Percentiles rank a stretch among this genome's conserved stretches.
phyloP scores from a whole-genome alignment of 2,329 filamentous ascomycete genomes.

The Tolypocladium cylindrosporum region DNA sequence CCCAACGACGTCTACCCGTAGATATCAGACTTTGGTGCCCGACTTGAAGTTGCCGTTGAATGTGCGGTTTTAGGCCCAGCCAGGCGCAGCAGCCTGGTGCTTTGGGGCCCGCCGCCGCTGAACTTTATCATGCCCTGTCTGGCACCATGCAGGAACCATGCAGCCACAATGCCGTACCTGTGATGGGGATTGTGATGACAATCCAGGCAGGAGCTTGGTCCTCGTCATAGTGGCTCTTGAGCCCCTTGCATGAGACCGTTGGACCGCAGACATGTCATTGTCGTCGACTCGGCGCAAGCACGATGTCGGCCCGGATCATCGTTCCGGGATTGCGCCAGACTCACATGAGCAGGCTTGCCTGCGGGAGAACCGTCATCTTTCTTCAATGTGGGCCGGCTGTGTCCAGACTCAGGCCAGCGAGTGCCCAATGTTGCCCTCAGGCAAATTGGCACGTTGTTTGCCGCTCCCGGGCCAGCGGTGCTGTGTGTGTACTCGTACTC shows the following conservation, averaged over 20 bases:
- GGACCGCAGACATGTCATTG: background rate
- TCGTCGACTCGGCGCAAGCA: background rate
- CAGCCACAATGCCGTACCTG: background rate
- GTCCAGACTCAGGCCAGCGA: background rate
- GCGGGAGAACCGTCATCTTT: background rate
- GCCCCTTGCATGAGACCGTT: background rate
- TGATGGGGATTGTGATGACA: background rate
- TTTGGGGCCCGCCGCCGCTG: background rate
- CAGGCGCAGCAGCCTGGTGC: background rate
- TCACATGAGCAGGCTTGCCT: slow-evolving; percentile 1
- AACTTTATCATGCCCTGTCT: background rate
- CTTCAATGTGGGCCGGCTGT: background rate
- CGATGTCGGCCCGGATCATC: background rate
- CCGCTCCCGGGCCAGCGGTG: background rate
- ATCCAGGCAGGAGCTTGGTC: background rate
- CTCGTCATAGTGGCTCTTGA: background rate
- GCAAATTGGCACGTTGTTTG: background rate
- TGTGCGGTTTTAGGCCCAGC: too few relatives aligned
- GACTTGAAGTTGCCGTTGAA: background rate
- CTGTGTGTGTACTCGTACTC: background rate
- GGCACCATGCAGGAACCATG: slow-evolving; percentile 1
- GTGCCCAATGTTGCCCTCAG: background rate
- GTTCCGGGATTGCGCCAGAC: background rate
- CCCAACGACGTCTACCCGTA: background rate
- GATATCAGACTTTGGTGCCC: background rate